These are phyloP conservation scores for Ajuga chamaepitys DNA, from an alignment of 257 asterid genomes.

Conservation along the genomic window DNA sequence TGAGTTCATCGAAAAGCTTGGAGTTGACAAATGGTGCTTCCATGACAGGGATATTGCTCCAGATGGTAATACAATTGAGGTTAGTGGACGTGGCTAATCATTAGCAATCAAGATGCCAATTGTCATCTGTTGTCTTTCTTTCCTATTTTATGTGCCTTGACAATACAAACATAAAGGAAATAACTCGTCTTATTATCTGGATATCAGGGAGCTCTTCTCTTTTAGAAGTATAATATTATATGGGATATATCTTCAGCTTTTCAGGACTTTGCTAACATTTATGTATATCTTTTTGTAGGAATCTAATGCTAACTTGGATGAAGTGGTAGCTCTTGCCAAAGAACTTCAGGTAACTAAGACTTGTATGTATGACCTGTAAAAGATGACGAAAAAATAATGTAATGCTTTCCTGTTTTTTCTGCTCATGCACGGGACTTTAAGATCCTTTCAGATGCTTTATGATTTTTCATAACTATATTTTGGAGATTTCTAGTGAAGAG, in stretches of 20 bases:
- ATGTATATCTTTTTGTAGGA: constrained; percentile 37
- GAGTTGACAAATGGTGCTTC: constrained; percentile 89
- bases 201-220: neutral
- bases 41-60: constrained; percentile 98
- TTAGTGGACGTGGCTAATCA: constrained; percentile 13
- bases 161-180: neutral
- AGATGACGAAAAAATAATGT: neutral
- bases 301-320: constrained; percentile 90
- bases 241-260: neutral
- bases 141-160: neutral
- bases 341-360: constrained; percentile 74
- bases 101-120: neutral
- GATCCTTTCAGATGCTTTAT: neutral
- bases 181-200: neutral
- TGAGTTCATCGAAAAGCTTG: constrained; percentile 89
- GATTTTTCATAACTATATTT: neutral
- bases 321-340: constrained; percentile 89
- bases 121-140: neutral
- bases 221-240: neutral
- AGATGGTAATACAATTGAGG: constrained; percentile 88
- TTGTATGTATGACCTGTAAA: neutral
- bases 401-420: neutral
- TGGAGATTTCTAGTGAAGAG: neutral
- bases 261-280: neutral
- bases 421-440: neutral